phyloP scores from a whole-genome alignment of 352 stramenopile species.

The Blastocystis sp. region DNA sequence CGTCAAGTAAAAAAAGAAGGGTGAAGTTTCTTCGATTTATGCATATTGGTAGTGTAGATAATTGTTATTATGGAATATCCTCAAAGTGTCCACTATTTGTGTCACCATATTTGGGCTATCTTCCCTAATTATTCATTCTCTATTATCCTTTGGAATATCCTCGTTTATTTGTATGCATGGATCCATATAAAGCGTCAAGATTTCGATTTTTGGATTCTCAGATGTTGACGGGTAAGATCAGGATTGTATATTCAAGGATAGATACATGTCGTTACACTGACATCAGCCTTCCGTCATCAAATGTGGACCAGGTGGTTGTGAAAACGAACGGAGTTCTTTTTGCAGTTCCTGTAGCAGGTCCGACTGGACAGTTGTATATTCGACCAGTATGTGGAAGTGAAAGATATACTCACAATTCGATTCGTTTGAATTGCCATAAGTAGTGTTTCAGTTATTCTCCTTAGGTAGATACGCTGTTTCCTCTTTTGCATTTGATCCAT shows the following conservation, averaged over 20 bases:
- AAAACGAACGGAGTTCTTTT: slow-evolving; percentile 18
- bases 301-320: slow-evolving; percentile 48
- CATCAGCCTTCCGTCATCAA: slow-evolving; percentile 24
- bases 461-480: slow-evolving; percentile 3
- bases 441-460: not conserved
- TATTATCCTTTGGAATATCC: not conserved
- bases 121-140: not conserved
- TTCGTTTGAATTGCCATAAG: slow-evolving; percentile 46
- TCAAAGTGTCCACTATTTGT: no score
- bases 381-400: slow-evolving; percentile 30
- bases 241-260: not conserved
- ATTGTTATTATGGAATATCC: no score
- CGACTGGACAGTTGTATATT: slow-evolving; percentile 38
- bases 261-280: slow-evolving; percentile 41
- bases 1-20: no score
- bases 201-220: slow-evolving; percentile 58
- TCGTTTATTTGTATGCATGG: not conserved
- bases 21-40: no score
- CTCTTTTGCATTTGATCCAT: slow-evolving; percentile 42
- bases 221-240: not conserved
- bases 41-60: no score
- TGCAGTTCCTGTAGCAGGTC: slow-evolving; percentile 40
- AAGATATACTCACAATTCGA: slow-evolving; percentile 27
- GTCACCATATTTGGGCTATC: no score
- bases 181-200: slow-evolving; percentile 45